phyloP scores from a whole-genome alignment of 805 yeast genomes.

The Brettanomyces naardenensis region DNA sequence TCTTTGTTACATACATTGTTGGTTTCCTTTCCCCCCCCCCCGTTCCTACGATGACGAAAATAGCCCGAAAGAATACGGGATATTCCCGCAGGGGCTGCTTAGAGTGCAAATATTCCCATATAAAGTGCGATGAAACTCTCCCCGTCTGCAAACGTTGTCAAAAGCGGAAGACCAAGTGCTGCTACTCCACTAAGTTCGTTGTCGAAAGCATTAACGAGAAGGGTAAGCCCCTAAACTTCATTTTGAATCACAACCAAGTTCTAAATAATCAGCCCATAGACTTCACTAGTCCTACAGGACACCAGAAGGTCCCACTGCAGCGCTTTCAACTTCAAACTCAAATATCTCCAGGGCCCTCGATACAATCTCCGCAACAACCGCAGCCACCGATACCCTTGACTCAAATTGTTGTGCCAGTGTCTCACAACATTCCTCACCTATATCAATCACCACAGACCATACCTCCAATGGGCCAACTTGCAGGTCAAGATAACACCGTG shows the following conservation, averaged over 20 bases:
- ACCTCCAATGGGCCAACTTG: too few species aligned
- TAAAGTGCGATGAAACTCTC: conserved; percentile 12
- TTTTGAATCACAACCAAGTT: neutral
- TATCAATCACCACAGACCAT: too few species aligned
- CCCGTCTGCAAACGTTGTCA: conserved; percentile 8
- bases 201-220: conserved; percentile 1
- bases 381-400: neutral
- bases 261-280: neutral
- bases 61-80: neutral
- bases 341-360: neutral
- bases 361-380: neutral
- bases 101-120: conserved; percentile 9
- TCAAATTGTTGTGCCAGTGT: neutral
- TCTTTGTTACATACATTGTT: too few species aligned
- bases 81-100: conserved; percentile 11
- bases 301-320: too few species aligned
- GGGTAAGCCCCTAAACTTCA: neutral
- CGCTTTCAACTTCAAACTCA: neutral
- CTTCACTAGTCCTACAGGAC: neutral
- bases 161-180: conserved; percentile 6
- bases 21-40: too few species aligned
- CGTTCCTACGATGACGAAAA: too few species aligned
- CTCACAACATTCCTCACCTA: neutral
- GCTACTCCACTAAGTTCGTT: conserved; percentile 5
- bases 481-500: too few species aligned